Percentiles rank a stretch among this genome's conserved stretches.
phyloP scores from a whole-genome alignment of 371 early-diverging fungal genomes.

The Rhizomucor pusillus region DNA sequence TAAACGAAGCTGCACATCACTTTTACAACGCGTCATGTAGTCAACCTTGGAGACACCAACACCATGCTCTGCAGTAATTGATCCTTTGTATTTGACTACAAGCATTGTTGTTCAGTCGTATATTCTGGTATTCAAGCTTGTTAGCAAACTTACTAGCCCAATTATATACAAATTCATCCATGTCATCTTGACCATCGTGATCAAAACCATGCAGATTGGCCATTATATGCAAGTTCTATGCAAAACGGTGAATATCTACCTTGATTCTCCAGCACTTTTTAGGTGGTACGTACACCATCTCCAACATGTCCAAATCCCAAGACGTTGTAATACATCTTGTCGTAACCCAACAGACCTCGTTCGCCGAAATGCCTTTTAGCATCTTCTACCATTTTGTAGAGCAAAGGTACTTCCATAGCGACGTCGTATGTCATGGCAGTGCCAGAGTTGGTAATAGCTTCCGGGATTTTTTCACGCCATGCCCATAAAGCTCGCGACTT shows the following conservation, averaged over 20 bases:
- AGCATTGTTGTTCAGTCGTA: neutral
- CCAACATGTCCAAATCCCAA: conserved; percentile 80
- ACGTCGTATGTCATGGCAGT: conserved; percentile 79
- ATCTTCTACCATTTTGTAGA: conserved; percentile 67
- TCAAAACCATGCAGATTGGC: conserved; percentile 60
- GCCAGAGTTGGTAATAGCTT: conserved; percentile 65
- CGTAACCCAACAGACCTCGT: conserved; percentile 38
- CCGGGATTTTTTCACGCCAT: conserved; percentile 78
- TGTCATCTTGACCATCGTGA: conserved; percentile 14
- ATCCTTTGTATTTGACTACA: conserved; percentile 45
- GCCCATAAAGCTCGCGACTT: conserved; percentile 53
- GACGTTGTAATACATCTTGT: conserved; percentile 39
- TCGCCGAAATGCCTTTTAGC: conserved; percentile 49
- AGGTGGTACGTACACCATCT: conserved; percentile 39
- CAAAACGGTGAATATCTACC: neutral
- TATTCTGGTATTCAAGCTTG: neutral
- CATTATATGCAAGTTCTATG: conserved; percentile 76
- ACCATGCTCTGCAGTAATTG: conserved; percentile 58
- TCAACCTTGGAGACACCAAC: conserved; percentile 32
- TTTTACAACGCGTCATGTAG: conserved; percentile 48
- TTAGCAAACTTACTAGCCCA: conserved; percentile 42
- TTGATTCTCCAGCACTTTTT: neutral
- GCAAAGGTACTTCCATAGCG: conserved; percentile 59
- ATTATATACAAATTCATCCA: conserved; percentile 58
- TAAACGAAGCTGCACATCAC: conserved; percentile 36